Conservation (phyloP, 495 filamentous ascomycete genomes). For the Baudoinia panamericana region DNA sequence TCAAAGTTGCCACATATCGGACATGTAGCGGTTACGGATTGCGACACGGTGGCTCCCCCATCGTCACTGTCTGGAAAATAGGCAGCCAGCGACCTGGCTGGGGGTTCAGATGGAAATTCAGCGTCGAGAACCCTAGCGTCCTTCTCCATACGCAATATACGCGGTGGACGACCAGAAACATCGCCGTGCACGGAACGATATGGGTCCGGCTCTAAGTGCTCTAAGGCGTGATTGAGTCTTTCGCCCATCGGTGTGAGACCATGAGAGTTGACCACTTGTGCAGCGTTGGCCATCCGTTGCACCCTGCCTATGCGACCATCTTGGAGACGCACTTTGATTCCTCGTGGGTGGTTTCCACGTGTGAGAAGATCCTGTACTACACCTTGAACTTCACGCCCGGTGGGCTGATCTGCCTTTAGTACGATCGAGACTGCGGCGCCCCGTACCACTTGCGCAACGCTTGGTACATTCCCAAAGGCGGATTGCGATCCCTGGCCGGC, state of each 20-base stretch:
- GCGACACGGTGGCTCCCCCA: too few species aligned
- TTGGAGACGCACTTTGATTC: conserved; percentile 58
- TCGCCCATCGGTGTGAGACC: conserved; percentile 12
- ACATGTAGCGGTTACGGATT: conserved; percentile 33
- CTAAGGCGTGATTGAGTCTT: conserved; percentile 12
- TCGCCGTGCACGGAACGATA: background rate
- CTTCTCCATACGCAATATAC: conserved; percentile 3
- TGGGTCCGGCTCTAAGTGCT: background rate
- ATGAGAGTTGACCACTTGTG: conserved; percentile 12
- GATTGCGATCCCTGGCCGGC: background rate
- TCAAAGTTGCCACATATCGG: conserved; percentile 47
- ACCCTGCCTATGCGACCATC: conserved; percentile 59
- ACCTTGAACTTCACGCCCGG: conserved; percentile 52
- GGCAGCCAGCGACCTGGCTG: conserved; percentile 15
- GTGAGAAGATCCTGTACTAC: conserved; percentile 49
- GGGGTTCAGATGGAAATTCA: conserved; percentile 17
- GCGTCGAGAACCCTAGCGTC: conserved; percentile 17
- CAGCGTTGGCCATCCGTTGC: conserved; percentile 35
- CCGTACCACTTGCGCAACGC: conserved; percentile 35
- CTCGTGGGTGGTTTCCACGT: conserved; percentile 55
- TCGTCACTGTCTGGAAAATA: conserved; percentile 11
- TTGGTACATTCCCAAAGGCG: conserved; percentile 32
- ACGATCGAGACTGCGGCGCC: conserved; percentile 55
- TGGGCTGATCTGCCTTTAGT: conserved; percentile 57
- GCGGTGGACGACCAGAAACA: background rate